A percentile compares a stretch with the other conserved stretches of the same genome.
Evolutionary conservation across 371 early-diverging fungal species (phyloP).

Genomic region (Haplosporangium sp.): DNA sequence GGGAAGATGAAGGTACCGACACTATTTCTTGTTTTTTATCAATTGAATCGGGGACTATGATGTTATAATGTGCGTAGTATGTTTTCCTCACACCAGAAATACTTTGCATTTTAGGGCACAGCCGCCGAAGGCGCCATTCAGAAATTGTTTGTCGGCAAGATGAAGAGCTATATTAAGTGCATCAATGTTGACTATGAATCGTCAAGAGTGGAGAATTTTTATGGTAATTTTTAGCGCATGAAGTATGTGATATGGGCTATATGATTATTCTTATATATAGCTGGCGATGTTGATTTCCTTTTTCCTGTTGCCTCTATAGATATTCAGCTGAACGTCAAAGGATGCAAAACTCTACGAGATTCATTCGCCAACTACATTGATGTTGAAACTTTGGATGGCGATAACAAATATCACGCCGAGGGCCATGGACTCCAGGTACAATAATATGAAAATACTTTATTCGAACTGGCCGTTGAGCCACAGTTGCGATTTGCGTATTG

Average conservation of each 20-base stretch:
- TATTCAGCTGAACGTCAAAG: constrained; percentile 96
- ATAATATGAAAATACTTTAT: no score
- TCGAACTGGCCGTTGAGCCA: background rate
- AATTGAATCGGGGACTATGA: background rate
- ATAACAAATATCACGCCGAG: constrained; percentile 98
- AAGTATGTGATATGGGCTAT: background rate
- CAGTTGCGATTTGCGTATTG: background rate
- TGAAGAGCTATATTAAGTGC: constrained; percentile 95
- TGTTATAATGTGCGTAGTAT: background rate
- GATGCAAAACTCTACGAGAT: constrained; percentile 87
- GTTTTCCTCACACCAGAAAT: background rate
- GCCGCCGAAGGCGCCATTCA: constrained; percentile 93
- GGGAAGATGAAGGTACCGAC: constrained; percentile 87
- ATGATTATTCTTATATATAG: background rate
- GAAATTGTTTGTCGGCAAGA: constrained; percentile 92
- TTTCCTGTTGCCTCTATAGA: constrained; percentile 63
- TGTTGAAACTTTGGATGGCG: constrained; percentile 95
- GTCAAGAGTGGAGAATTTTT: constrained; percentile 90
- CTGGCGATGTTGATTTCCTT: background rate
- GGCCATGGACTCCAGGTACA: constrained; percentile 90
- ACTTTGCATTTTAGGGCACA: constrained; percentile 69
- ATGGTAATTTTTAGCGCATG: constrained; percentile 60
- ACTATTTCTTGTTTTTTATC: no score
- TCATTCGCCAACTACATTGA: constrained; percentile 92
- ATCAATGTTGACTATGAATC: constrained; percentile 95